Evolutionary conservation across 345 rosid genomes (phyloP).

Genomic region (Linum trigynum): DNA sequence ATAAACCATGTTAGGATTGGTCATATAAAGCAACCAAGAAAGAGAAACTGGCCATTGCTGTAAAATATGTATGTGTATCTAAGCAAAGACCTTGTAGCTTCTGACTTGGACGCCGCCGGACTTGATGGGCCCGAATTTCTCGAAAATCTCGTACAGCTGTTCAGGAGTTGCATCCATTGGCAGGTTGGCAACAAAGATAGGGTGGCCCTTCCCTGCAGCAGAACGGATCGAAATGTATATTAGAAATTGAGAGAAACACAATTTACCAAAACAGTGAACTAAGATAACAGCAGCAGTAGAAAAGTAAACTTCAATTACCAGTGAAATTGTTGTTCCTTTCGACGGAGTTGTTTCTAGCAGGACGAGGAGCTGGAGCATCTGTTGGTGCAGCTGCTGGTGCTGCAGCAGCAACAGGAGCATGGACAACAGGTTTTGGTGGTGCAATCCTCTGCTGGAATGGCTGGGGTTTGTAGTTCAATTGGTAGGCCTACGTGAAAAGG

Average conservation of each 20-base stretch:
- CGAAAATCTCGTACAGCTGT: conserved; percentile 32
- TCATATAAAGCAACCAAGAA: not conserved
- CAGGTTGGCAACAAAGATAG: conserved; percentile 58
- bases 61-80: not conserved
- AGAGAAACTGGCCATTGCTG: not conserved
- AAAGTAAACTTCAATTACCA: conserved; percentile 22
- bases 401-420: conserved; percentile 11
- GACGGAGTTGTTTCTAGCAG: conserved; percentile 10
- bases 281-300: not conserved
- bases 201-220: conserved; percentile 40
- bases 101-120: conserved; percentile 51
- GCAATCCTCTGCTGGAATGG: conserved; percentile 35
- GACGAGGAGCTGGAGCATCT: conserved; percentile 18
- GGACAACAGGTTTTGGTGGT: conserved; percentile 29
- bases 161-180: conserved; percentile 45
- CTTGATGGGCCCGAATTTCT: conserved; percentile 46
- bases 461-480: conserved; percentile 26
- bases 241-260: not conserved
- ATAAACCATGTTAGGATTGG: not conserved
- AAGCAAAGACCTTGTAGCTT: conserved; percentile 43
- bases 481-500: conserved; percentile 32
- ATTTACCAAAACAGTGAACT: not conserved
- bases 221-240: not conserved
- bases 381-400: conserved; percentile 10
- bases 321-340: conserved; percentile 28